Conservation (phyloP, 2,329 filamentous ascomycete genomes). For the Talaromyces sp. region DNA sequence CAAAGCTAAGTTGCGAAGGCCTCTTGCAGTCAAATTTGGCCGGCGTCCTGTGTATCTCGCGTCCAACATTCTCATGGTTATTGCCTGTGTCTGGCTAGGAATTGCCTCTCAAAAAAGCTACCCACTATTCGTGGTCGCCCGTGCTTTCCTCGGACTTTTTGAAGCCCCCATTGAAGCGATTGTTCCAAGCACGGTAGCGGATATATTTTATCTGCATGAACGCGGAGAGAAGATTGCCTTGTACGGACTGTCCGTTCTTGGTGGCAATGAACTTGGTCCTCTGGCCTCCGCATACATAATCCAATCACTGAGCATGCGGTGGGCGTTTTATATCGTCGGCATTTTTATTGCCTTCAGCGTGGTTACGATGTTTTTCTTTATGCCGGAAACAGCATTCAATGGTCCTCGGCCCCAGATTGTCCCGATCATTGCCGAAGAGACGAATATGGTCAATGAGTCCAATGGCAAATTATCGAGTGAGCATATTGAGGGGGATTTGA, state of each 20-base stretch:
- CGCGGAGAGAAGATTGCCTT: constrained; percentile 15
- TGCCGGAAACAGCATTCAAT: neutral
- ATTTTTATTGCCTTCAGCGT: neutral
- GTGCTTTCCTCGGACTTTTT: constrained; percentile 18
- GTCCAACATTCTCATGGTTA: constrained; percentile 14
- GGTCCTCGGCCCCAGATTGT: no score
- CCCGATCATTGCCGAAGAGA: no score
- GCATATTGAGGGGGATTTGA: no score
- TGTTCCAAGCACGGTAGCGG: constrained; percentile 16
- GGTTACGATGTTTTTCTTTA: neutral
- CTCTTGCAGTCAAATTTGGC: constrained; percentile 18
- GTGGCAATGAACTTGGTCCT: constrained; percentile 22
- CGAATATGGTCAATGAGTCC: no score
- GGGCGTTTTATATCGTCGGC: neutral
- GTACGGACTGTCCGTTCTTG: constrained; percentile 19
- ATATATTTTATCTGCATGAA: constrained; percentile 18
- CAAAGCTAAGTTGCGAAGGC: constrained; percentile 12
- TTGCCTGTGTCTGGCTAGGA: constrained; percentile 19
- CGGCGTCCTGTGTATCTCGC: constrained; percentile 17
- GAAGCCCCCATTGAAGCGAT: constrained; percentile 22
- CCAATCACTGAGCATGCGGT: neutral
- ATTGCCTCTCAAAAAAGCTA: neutral
- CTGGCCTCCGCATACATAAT: constrained; percentile 19
- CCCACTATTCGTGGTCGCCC: constrained; percentile 15
- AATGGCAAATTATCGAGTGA: no score